Evolutionary conservation across 352 stramenopile genomes (phyloP).

Genomic region (Globisporangium recalcitrans): DNA sequence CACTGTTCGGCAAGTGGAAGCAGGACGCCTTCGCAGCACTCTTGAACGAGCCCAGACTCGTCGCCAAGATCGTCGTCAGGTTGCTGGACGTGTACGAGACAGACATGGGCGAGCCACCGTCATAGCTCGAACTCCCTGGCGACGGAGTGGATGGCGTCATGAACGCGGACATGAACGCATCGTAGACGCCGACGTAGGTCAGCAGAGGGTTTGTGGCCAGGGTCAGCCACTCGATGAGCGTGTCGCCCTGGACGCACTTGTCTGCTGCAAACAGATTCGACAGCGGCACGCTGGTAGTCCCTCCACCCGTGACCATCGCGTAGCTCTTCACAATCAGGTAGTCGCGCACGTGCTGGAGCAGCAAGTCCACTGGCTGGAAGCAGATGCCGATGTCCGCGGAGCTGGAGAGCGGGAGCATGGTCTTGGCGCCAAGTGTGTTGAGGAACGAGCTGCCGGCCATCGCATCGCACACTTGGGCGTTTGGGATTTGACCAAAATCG

Average conservation of each 20-base stretch:
- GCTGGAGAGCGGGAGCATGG: constrained; percentile 26
- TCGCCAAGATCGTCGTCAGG: not conserved
- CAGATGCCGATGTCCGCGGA: constrained; percentile 36
- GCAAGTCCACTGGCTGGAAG: constrained; percentile 30
- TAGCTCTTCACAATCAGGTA: constrained; percentile 28
- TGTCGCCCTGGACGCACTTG: constrained; percentile 29
- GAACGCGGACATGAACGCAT: constrained; percentile 9
- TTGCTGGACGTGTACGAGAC: not conserved
- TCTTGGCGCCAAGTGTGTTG: constrained; percentile 20
- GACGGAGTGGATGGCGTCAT: not conserved
- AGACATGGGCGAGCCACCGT: not conserved
- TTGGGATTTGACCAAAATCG: constrained; percentile 33
- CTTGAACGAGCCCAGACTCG: not conserved
- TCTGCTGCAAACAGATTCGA: constrained; percentile 31
- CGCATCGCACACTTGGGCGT: constrained; percentile 41
- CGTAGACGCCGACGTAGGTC: constrained; percentile 13
- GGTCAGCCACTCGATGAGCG: constrained; percentile 24
- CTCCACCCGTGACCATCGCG: constrained; percentile 6
- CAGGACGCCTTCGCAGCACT: constrained; percentile 10
- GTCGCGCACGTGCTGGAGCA: constrained; percentile 28
- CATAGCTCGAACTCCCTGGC: not conserved
- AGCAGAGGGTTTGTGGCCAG: constrained; percentile 21
- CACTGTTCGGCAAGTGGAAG: constrained; percentile 29
- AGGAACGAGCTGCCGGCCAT: constrained; percentile 34
- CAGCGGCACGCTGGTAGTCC: constrained; percentile 20